A percentile compares a stretch with the other conserved stretches of the same genome.
Evolutionary conservation across 306 rosid genomes (phyloP).

Genomic region (Casuarina equisetifolia): DNA sequence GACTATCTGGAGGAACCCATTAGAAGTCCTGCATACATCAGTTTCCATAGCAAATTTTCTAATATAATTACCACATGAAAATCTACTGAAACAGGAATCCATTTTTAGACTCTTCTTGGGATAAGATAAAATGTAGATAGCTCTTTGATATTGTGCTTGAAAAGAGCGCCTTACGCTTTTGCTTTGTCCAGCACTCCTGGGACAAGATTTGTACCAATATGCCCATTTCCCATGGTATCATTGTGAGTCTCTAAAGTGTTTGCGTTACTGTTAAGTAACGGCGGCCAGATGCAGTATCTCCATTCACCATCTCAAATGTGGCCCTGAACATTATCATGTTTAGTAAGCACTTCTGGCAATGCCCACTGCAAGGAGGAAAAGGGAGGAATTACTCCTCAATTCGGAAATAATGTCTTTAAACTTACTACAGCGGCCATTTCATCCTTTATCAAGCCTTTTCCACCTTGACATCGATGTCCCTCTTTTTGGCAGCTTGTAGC

Average conservation of each 20-base stretch:
- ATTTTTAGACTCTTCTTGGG: neutral
- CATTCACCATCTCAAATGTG: constrained; percentile 6
- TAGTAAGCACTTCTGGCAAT: constrained; percentile 7
- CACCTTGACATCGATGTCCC: constrained; percentile 4
- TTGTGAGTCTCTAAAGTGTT: neutral
- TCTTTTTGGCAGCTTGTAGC: constrained; percentile 56
- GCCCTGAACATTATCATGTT: neutral
- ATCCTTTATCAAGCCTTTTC: neutral
- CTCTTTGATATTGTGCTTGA: neutral
- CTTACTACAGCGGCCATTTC: constrained; percentile 35
- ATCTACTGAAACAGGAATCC: no score
- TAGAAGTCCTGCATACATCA: no score
- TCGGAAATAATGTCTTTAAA: constrained; percentile 1
- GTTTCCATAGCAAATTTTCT: no score
- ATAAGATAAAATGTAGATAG: neutral
- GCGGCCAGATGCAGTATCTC: constrained; percentile 9
- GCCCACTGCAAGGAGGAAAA: constrained; percentile 17
- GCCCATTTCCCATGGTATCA: neutral
- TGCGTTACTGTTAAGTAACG: constrained; percentile 8
- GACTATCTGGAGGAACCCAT: no score
- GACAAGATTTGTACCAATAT: neutral
- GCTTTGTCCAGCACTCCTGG: neutral
- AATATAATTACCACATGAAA: no score
- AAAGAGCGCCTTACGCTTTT: neutral
- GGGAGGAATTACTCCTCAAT: constrained; percentile 24